Evolutionary conservation across 768 basidiomycete genomes (phyloP).

Genomic region (Termitomyces sp.): DNA sequence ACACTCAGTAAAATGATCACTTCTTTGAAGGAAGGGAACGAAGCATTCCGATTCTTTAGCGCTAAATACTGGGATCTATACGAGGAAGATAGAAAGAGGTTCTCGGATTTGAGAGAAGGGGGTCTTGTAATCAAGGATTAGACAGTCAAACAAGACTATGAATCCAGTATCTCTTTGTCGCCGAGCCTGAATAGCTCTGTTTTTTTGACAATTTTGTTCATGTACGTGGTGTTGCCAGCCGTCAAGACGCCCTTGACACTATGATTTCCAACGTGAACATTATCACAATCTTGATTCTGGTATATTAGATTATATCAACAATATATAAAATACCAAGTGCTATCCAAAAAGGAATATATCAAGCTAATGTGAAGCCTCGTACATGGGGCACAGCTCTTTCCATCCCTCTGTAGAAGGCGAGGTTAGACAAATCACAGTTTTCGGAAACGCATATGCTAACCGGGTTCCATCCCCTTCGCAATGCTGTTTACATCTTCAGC

Average conservation of each 20-base stretch:
- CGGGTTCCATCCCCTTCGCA: background rate
- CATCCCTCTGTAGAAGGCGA: constrained; percentile 13
- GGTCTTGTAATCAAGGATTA: background rate
- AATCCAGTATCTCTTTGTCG: no score
- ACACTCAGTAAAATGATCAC: background rate
- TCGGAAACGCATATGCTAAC: background rate
- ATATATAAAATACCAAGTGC: no score
- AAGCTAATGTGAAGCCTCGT: background rate
- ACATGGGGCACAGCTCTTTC: constrained; percentile 28
- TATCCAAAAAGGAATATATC: no score
- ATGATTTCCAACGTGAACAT: no score
- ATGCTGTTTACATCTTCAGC: constrained; percentile 21
- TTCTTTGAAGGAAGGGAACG: background rate
- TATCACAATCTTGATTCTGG: no score
- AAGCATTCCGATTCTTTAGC: background rate
- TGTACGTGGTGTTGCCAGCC: no score
- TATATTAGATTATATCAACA: no score
- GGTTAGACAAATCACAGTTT: background rate
- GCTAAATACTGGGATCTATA: background rate
- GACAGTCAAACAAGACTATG: background rate
- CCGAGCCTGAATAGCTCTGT: no score
- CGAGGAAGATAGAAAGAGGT: background rate
- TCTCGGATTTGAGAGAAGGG: background rate
- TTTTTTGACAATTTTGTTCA: no score
- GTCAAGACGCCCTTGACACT: no score